These are phyloP conservation scores for Chalciporus chontae DNA, from an alignment of 768 basidiomycete genomes.

Conservation along the genomic window DNA sequence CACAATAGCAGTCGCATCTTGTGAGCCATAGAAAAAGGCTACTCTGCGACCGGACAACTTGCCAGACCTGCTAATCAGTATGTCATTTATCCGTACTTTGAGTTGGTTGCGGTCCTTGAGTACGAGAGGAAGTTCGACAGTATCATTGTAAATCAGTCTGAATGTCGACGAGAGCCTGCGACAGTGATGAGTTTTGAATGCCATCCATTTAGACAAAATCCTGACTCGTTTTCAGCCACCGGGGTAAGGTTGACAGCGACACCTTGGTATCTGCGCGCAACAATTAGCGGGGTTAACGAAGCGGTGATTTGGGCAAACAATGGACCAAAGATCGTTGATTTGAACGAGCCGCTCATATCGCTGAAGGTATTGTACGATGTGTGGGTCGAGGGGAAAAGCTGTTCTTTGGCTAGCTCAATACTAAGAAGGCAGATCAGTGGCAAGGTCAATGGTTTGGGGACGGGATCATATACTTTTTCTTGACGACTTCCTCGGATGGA, in stretches of 20 bases:
- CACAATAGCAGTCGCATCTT: slow-evolving; percentile 48
- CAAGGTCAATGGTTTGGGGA: background rate
- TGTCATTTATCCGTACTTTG: slow-evolving; percentile 35
- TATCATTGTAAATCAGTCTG: slow-evolving; percentile 47
- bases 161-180: slow-evolving; percentile 34
- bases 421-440: slow-evolving; percentile 24
- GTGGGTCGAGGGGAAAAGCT: slow-evolving; percentile 42
- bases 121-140: slow-evolving; percentile 47
- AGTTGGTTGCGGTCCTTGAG: slow-evolving; percentile 40
- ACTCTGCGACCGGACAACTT: slow-evolving; percentile 41
- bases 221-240: slow-evolving; percentile 18
- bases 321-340: slow-evolving; percentile 65
- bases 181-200: slow-evolving; percentile 2
- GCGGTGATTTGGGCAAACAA: slow-evolving; percentile 40
- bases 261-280: slow-evolving; percentile 24
- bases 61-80: slow-evolving; percentile 34
- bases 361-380: slow-evolving; percentile 19
- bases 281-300: background rate
- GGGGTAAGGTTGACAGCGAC: slow-evolving; percentile 1
- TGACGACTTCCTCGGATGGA: slow-evolving; percentile 20
- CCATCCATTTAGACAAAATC: background rate
- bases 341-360: slow-evolving; percentile 36
- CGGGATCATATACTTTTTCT: slow-evolving; percentile 20
- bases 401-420: slow-evolving; percentile 41
- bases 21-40: slow-evolving; percentile 57